A percentile compares a stretch with the other conserved stretches of the same genome.
Conservation (phyloP, 305 asterid genomes). For the Andrographis paniculata region DNA sequence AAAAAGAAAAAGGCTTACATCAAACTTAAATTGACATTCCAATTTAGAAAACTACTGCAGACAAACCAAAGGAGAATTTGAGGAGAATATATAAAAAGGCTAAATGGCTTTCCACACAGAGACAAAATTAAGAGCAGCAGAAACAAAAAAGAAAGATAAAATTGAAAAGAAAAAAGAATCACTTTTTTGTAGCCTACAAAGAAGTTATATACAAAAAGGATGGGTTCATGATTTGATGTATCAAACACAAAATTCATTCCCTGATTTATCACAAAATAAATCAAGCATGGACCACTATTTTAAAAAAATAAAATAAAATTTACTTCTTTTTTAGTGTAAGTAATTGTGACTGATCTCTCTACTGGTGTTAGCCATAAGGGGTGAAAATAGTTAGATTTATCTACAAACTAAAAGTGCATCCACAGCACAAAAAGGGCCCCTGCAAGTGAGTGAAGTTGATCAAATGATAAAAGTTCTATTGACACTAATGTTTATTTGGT, state of each 20-base stretch:
- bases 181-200: conserved; percentile 33
- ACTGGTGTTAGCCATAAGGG: no score
- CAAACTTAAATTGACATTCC: no score
- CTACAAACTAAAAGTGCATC: no score
- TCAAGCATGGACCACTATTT: background rate
- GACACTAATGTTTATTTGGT: no score
- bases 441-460: no score
- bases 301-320: no score
- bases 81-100: conserved; percentile 11
- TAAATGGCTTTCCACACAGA: conserved; percentile 18
- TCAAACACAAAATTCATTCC: conserved; percentile 8
- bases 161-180: conserved; percentile 10
- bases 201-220: conserved; percentile 24
- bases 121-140: conserved; percentile 20
- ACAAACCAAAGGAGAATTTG: background rate
- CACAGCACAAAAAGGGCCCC: no score
- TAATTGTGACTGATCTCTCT: conserved; percentile 10
- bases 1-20: no score
- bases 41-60: background rate
- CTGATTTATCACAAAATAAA: background rate
- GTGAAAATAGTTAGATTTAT: no score
- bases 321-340: background rate
- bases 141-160: conserved; percentile 15
- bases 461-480: no score
- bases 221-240: conserved; percentile 31